These are phyloP conservation scores for Solanum paucissectum DNA, from an alignment of 257 asterid genomes.

Conservation along the genomic window DNA sequence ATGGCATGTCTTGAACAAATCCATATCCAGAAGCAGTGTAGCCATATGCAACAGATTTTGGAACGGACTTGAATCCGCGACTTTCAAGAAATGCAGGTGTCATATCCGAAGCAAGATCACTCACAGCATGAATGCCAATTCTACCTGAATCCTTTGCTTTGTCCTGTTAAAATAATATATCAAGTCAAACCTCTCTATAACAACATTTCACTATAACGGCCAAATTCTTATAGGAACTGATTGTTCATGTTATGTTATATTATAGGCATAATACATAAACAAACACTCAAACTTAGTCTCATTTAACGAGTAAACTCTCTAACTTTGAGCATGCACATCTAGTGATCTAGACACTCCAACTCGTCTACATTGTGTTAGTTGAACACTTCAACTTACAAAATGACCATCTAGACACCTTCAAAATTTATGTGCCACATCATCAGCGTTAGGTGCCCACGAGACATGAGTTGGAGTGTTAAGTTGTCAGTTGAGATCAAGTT, in stretches of 20 bases:
- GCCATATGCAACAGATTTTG: slow-evolving; percentile 74
- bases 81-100: slow-evolving; percentile 56
- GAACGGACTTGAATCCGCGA: slow-evolving; percentile 44
- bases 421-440: background rate
- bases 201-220: background rate
- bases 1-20: slow-evolving; percentile 72
- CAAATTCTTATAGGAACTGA: background rate
- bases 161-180: slow-evolving; percentile 31
- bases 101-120: slow-evolving; percentile 47
- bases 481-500: background rate
- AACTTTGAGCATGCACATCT: background rate
- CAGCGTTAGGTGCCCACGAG: background rate
- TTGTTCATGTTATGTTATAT: background rate
- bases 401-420: background rate
- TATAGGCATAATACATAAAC: background rate
- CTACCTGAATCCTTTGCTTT: slow-evolving; percentile 57
- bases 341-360: background rate
- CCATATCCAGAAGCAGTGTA: slow-evolving; percentile 90
- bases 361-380: background rate
- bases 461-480: background rate
- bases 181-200: background rate
- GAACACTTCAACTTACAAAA: background rate
- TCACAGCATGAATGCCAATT: slow-evolving; percentile 58
- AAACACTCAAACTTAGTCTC: background rate
- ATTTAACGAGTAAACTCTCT: background rate